phyloP scores from a whole-genome alignment of 2,329 filamentous ascomycete genomes.

The Cladosporium phlei region DNA sequence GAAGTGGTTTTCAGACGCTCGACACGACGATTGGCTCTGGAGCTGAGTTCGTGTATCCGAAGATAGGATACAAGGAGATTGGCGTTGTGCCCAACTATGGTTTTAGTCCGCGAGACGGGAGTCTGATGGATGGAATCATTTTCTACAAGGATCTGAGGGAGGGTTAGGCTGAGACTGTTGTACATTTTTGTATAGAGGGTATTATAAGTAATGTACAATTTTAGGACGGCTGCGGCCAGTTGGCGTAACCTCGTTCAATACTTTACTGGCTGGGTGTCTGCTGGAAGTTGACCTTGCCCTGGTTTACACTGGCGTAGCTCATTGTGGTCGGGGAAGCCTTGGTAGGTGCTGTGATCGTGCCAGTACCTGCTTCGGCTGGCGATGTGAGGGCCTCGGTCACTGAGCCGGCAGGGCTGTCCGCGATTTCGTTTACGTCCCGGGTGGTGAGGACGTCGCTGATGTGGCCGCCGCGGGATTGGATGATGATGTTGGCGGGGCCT shows the following conservation, averaged over 20 bases:
- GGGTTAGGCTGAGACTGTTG: slow-evolving; percentile 1
- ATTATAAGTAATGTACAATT: slow-evolving; percentile 12
- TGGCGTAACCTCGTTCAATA: too few species aligned
- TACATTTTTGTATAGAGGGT: slow-evolving; percentile 14
- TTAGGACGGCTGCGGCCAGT: too few species aligned
- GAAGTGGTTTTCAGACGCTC: slow-evolving; percentile 39
- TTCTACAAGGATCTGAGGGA: slow-evolving; percentile 55
- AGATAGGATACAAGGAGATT: slow-evolving; percentile 53
- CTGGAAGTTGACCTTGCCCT: slow-evolving; percentile 32
- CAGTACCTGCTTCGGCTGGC: slow-evolving; percentile 25
- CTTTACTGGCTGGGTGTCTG: slow-evolving; percentile 16
- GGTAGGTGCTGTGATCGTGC: slow-evolving; percentile 16
- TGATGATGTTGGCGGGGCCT: slow-evolving; percentile 76
- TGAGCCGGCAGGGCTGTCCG: slow-evolving; percentile 70
- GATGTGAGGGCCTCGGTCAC: slow-evolving; percentile 52
- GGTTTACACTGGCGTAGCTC: slow-evolving; percentile 32
- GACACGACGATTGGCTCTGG: slow-evolving; percentile 50
- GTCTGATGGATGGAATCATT: slow-evolving; percentile 49
- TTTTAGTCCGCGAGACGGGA: slow-evolving; percentile 44
- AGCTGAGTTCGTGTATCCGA: slow-evolving; percentile 52
- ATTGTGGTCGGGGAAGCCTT: slow-evolving; percentile 27
- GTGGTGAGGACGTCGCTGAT: slow-evolving; percentile 72
- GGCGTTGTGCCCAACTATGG: slow-evolving; percentile 54
- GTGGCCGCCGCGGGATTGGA: slow-evolving; percentile 80
- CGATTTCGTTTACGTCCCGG: slow-evolving; percentile 84